Conservation (phyloP, 2,329 filamentous ascomycete genomes). For the Venturia oleaginea region DNA sequence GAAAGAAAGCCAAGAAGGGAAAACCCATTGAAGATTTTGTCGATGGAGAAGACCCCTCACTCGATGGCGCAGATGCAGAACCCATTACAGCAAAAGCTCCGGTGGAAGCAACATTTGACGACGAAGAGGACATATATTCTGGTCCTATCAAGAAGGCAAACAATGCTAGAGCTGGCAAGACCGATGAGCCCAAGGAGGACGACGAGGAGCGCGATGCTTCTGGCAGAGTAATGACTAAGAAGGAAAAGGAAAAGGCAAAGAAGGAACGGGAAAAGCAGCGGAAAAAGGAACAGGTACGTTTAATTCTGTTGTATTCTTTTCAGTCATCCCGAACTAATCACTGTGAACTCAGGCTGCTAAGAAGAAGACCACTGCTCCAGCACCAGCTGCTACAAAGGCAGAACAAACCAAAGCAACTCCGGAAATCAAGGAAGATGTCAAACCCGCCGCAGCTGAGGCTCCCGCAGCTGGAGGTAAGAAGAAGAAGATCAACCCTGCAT, state of each 20-base stretch:
- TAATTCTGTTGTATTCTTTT: not conserved
- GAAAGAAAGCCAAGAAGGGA: conserved; percentile 85
- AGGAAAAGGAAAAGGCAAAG: conserved; percentile 96
- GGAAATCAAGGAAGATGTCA: conserved; percentile 30
- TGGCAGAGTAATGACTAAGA: conserved; percentile 81
- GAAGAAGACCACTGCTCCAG: conserved; percentile 48
- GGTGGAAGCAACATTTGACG: conserved; percentile 59
- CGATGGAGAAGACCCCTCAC: conserved; percentile 53
- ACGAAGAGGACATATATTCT: conserved; percentile 79
- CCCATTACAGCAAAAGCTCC: conserved; percentile 57
- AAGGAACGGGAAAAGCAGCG: conserved; percentile 97
- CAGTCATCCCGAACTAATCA: not conserved
- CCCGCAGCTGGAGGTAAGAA: conserved; percentile 54
- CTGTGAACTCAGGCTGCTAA: conserved; percentile 39
- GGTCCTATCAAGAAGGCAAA: conserved; percentile 64
- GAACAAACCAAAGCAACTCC: conserved; percentile 35
- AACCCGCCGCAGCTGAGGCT: conserved; percentile 26
- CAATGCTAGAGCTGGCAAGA: conserved; percentile 28
- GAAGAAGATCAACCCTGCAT: conserved; percentile 77
- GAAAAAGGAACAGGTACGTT: conserved; percentile 87
- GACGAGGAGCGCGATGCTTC: conserved; percentile 46
- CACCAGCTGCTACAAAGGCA: conserved; percentile 33
- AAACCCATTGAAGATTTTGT: conserved; percentile 63
- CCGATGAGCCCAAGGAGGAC: conserved; percentile 33
- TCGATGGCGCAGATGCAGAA: conserved; percentile 31